phyloP scores from a whole-genome alignment of 768 basidiomycete genomes.

The Pulveroboletus sp. region DNA sequence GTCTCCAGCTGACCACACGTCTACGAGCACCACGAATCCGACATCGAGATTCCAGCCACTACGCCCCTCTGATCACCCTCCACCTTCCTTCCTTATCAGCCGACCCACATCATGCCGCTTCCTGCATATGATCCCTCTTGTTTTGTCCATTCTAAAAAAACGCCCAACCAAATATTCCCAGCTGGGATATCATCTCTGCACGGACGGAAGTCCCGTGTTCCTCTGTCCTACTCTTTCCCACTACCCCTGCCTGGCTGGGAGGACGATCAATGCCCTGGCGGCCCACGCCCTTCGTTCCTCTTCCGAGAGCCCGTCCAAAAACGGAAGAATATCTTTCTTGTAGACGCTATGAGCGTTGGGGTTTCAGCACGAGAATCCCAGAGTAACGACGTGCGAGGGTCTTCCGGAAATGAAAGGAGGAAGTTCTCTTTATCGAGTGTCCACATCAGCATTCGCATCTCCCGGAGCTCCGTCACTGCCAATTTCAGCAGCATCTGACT shows the following conservation, averaged over 20 bases:
- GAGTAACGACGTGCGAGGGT: slow-evolving; percentile 30
- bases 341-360: slow-evolving; percentile 96
- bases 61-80: slow-evolving; percentile 68
- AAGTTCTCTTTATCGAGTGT: slow-evolving; percentile 43
- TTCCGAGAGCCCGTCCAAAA: slow-evolving; percentile 57
- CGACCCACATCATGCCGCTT: slow-evolving; percentile 72
- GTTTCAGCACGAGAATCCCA: slow-evolving; percentile 77
- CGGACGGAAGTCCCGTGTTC: slow-evolving; percentile 35
- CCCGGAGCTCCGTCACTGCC: slow-evolving; percentile 48
- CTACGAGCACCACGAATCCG: slow-evolving; percentile 66
- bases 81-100: slow-evolving; percentile 80
- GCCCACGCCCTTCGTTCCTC: slow-evolving; percentile 84
- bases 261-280: slow-evolving; percentile 87
- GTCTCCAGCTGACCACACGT: slow-evolving; percentile 5
- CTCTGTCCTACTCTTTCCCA: neutral
- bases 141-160: slow-evolving; percentile 55
- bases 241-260: slow-evolving; percentile 44
- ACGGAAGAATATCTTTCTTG: slow-evolving; percentile 71
- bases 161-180: slow-evolving; percentile 89
- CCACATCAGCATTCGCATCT: slow-evolving; percentile 89
- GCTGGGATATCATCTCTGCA: slow-evolving; percentile 76
- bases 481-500: slow-evolving; percentile 17
- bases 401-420: slow-evolving; percentile 2
- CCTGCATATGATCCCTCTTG: slow-evolving; percentile 30
- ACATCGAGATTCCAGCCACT: slow-evolving; percentile 59